Percentiles rank a stretch among this genome's conserved stretches.
Evolutionary conservation across 2,329 filamentous ascomycete genomes (phyloP).

Genomic region (Ophiosphaerella narmari): DNA sequence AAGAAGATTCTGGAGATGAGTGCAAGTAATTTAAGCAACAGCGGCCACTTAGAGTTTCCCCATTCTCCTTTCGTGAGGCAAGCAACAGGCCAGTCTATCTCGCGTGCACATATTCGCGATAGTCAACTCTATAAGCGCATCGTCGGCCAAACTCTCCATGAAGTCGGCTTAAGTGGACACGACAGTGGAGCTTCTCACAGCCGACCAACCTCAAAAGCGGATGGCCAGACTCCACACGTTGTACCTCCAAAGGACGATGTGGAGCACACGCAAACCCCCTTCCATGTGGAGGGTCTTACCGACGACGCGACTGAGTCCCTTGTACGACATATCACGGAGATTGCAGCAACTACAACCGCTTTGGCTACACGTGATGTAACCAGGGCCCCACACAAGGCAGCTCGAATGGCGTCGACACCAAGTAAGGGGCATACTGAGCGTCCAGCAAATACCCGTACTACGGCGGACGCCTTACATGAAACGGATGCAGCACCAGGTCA

Average conservation of each 20-base stretch:
- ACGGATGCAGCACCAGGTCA: slow-evolving; percentile 50
- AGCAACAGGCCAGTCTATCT: slow-evolving; percentile 33
- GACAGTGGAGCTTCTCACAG: slow-evolving; percentile 55
- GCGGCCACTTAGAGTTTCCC: slow-evolving; percentile 35
- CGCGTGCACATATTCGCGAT: slow-evolving; percentile 72
- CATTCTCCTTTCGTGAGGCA: slow-evolving; percentile 36
- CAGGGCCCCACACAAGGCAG: slow-evolving; percentile 57
- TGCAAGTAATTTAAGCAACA: slow-evolving; percentile 40
- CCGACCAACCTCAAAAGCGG: slow-evolving; percentile 25
- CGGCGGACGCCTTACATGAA: slow-evolving; percentile 55
- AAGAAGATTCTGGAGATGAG: slow-evolving; percentile 51
- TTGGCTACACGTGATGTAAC: slow-evolving; percentile 80
- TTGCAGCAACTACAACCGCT: slow-evolving; percentile 88
- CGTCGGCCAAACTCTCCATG: slow-evolving; percentile 84
- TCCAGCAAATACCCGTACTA: slow-evolving; percentile 44
- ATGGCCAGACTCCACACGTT: slow-evolving; percentile 39
- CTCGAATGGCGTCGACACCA: slow-evolving; percentile 46
- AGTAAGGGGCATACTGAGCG: slow-evolving; percentile 46
- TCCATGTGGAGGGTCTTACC: slow-evolving; percentile 68
- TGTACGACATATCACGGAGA: slow-evolving; percentile 86
- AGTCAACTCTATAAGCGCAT: slow-evolving; percentile 92
- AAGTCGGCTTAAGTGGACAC: slow-evolving; percentile 69
- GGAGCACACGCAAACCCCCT: slow-evolving; percentile 50
- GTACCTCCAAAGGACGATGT: slow-evolving; percentile 44
- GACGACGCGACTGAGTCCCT: slow-evolving; percentile 81